Base-by-base conservation (phyloP, 345 rosid genomes). In the Populus ilicifolia region DNA sequence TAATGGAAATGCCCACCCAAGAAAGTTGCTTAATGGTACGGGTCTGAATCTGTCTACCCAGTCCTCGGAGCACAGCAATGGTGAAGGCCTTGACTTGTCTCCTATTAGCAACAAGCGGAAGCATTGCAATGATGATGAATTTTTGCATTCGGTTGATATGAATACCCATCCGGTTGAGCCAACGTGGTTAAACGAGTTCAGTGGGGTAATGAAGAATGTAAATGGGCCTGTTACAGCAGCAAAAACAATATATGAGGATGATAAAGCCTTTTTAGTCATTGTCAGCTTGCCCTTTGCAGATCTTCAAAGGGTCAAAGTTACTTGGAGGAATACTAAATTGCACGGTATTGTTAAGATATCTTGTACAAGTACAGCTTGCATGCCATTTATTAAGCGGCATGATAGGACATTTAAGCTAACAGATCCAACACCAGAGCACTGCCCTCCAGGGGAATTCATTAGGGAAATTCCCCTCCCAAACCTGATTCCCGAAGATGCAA, bases 201-300 rank as follows among this genome's bases (percentile, higher is more conserved):
- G 81, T n/a, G 98, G 99, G 35, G 92, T 89, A 30, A 89, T 92
- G 92, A 96, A 90, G 80, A 87, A 86, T 79, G 89, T 86, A 6
- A 82, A 78, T 65, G 99, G 99, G 56, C 98, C 98, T 46, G 97
- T 90, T 75, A 91, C 94, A 46, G 98, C 91, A 0, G 93, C 98
- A 9, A 93, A 93, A 82, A 82, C 97, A 6, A 82, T 92, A 79
- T 93, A 93, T 2, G 98, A 93, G 82, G 97, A 92, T 10, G 93
- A 90, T 10, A 82, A 89, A 79, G 93, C 90, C 41, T 93, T 79
- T 79, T 84, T 93, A 79, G 89, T 93, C 77, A 83, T 93, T 9
- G 36, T 93, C 70, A 91, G 97, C 79, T 80, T 93, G 83, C 98
- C 98, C 59, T 83, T 89, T 74, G 94, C 89, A 13, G 97, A 93